Conservation (phyloP, 495 filamentous ascomycete species). For the Penicillium longicatenatum region DNA sequence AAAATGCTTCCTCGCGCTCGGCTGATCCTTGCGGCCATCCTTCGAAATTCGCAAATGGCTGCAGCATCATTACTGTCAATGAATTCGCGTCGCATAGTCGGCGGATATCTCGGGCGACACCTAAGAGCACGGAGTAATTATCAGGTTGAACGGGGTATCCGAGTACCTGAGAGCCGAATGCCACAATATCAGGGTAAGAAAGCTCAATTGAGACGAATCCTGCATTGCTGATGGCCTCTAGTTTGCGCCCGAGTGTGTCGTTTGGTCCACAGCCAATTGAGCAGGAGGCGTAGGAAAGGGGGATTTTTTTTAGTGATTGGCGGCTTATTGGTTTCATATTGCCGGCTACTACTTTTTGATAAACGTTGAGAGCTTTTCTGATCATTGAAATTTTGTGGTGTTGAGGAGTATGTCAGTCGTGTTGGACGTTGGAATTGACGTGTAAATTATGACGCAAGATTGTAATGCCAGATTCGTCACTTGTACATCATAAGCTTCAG, state of each 20-base stretch:
- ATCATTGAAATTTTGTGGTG: not conserved
- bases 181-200: constrained; percentile 72
- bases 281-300: constrained; percentile 64
- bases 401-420: not conserved
- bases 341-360: not conserved
- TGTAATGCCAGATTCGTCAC: constrained; percentile 7
- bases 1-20: constrained; percentile 66
- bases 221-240: constrained; percentile 65
- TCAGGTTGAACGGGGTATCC: constrained; percentile 51
- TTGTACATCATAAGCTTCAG: constrained; percentile 4
- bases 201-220: constrained; percentile 75
- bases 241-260: constrained; percentile 63
- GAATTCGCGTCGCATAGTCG: constrained; percentile 51
- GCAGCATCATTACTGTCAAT: constrained; percentile 70
- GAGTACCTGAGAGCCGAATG: constrained; percentile 56
- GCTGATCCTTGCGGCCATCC: constrained; percentile 64
- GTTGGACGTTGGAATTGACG: not conserved
- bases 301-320: constrained; percentile 49
- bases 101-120: constrained; percentile 53
- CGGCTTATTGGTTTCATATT: constrained; percentile 25
- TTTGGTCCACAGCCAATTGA: constrained; percentile 57
- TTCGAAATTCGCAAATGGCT: constrained; percentile 81
- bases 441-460: constrained; percentile 15
- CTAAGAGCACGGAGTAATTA: constrained; percentile 57
- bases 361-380: not conserved